Base-by-base conservation (phyloP, 2,329 filamentous ascomycete genomes). In the Colletotrichum orchidophilum region DNA sequence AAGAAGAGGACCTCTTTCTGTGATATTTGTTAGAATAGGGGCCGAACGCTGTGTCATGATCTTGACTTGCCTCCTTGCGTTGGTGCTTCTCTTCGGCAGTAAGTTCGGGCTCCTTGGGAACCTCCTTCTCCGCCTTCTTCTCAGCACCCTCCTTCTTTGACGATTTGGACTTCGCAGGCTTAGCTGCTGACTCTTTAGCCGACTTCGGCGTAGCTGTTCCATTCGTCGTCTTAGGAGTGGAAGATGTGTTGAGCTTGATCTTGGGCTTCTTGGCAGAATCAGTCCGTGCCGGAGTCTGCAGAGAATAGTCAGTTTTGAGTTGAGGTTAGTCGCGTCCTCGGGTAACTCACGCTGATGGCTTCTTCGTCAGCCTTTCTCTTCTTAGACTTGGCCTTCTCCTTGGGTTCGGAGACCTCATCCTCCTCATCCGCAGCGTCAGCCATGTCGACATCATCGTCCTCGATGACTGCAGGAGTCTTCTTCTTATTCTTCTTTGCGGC, bases 311-410 rank as follows among this genome's bases (percentile, higher is more conserved):
- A 73, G 69, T 39, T 13, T 9, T 26, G 26, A 26, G 39, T 24
- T 11, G 7, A 29, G 53, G 12, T 7, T 31, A 27, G 31, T 35
- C 9, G 1, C 42, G 6, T n/a, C 15, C 13, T 21, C 13, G 52
- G 52, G n/a, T 39, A 15, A 73, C 80, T 79, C 74, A 85, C 83
- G 71, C 83, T 92, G 7, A 55, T 92, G 27, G 86, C 87, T n/a
- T 90, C 90, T 66, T 97, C 94, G 15, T 90, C 93, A 75, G 95
- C 95, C 90, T 97, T 97, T 77, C 95, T 92, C 88, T 97, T 97
- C 88, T 85, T 85, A 7, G 81, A 77, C 74, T 83, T 83, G 78
- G 94, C 92, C 88, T 97, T 97, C 76, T 93, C 90, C 87, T 95
- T 96, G 86, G 81, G 76, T 29, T 81, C 78, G 39, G 84, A 85